Conservation (phyloP, 106 monocot species). For the Apostasia ramifera region DNA sequence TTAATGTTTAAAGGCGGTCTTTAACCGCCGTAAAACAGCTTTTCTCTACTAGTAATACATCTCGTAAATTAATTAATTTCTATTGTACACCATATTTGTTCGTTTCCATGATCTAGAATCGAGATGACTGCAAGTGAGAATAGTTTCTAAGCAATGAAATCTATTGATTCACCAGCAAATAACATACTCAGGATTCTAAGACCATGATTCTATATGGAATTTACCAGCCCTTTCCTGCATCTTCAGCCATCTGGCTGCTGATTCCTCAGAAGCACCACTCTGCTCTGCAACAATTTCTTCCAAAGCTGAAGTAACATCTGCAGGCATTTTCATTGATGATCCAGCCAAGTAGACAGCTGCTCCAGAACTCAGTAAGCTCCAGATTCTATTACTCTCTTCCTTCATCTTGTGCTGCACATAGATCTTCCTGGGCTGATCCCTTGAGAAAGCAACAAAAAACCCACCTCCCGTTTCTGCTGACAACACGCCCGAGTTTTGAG, state of each 20-base stretch:
- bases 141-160: too few species aligned
- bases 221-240: conserved; percentile 44
- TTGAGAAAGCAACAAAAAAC: conserved; percentile 85
- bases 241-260: conserved; percentile 68
- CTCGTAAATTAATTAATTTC: too few species aligned
- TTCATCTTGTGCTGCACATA: conserved; percentile 97
- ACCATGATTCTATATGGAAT: conserved; percentile 73
- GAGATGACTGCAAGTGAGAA: too few species aligned
- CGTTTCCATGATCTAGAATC: too few species aligned
- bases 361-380: conserved; percentile 48
- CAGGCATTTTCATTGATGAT: conserved; percentile 82
- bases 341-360: conserved; percentile 80
- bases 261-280: conserved; percentile 41
- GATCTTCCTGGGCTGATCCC: conserved; percentile 76
- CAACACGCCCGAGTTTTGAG: conserved; percentile 44
- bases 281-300: conserved; percentile 71
- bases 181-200: not conserved
- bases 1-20: too few species aligned
- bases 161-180: too few species aligned
- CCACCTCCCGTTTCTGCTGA: conserved; percentile 67
- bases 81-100: too few species aligned
- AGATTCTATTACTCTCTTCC: conserved; percentile 66
- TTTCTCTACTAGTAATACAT: too few species aligned
- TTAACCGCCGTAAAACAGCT: too few species aligned
- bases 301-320: conserved; percentile 57